Evolutionary conservation across 1,284 basidiomycete species (phyloP), one percentile per base, ranked within the genome.

Genomic region (Phenoliferia sp.): DNA sequence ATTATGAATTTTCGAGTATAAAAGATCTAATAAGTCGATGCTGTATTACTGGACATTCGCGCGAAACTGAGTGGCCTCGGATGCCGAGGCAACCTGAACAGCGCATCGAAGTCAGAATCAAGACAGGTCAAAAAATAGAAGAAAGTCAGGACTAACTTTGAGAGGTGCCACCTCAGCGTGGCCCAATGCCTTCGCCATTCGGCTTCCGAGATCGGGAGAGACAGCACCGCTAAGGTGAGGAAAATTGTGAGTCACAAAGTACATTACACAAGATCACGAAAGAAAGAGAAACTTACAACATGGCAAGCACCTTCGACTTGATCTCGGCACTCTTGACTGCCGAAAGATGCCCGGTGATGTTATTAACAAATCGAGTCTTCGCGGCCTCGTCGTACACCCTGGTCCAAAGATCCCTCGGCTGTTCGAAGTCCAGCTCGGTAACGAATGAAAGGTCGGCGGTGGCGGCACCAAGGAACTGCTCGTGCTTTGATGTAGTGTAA

Each of bases 401-500:
- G 70, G 80, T 77, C 85, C 87, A 95, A 57, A 96, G 82, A 19
- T 83, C 86, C 67, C 92, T 86, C 9, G 94, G 92, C 77, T 94
- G 92, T 81, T 92, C 90, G 77, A 96, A 96, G 84, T 96, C 93
- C 76, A 90, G 86, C 71, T 92, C 90, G 39, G 87, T 89, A 76
- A 94, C 83, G 78, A 87, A 87, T 76, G 84, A 86, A 72, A 95
- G 81, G 79, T 92, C 89, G 70, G 84, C 81, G 75, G 85, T 86
- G 19, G 90, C 89, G 67, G 85, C 82, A 34, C 88, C 89, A 68
- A 89, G 75, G 81, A 89, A 94, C 71, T 81, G 81, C 81, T 92
- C 90, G 80, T 95, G 92, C 65, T 76, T 54, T 64, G 61, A 75
- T 57, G 72, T 81, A 50, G 65, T 60, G 77, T 83, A 82, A 58